phyloP scores from a whole-genome alignment of 192 early-diverging fungal genomes.

The Thamnidium elegans region DNA sequence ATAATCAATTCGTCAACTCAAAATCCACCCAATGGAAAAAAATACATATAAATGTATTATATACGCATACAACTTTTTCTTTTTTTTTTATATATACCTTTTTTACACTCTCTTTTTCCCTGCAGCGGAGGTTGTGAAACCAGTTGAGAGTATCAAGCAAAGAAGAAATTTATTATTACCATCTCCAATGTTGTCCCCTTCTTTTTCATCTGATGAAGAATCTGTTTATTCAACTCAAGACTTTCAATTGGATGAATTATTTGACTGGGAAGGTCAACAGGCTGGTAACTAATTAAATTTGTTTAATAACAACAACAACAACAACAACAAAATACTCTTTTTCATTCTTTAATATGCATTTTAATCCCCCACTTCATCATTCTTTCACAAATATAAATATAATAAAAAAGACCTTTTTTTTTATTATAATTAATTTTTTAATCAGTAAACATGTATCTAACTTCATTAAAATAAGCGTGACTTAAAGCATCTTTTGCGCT shows the following conservation, averaged over 20 bases:
- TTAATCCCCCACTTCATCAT: too few species aligned
- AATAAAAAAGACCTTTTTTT: too few species aligned
- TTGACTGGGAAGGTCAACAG: constrained; percentile 37
- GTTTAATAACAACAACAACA: too few species aligned
- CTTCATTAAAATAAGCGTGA: constrained; percentile 62
- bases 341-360: too few species aligned
- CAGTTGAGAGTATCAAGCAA: constrained; percentile 12
- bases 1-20: not conserved
- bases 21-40: constrained; percentile 38
- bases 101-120: constrained; percentile 25
- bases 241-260: constrained; percentile 34
- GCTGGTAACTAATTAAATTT: too few species aligned
- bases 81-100: constrained; percentile 3
- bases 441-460: constrained; percentile 5
- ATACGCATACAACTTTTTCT: not conserved
- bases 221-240: constrained; percentile 13
- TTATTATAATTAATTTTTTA: too few species aligned
- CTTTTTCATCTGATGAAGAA: constrained; percentile 32
- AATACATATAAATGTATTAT: too few species aligned
- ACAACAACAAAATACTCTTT: too few species aligned
- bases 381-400: too few species aligned
- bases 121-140: constrained; percentile 41
- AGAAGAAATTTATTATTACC: constrained; percentile 1
- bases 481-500: constrained; percentile 62
- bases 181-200: constrained; percentile 26